Conservation (phyloP, 2,329 filamentous ascomycete species). For the Neurospora sp. region DNA sequence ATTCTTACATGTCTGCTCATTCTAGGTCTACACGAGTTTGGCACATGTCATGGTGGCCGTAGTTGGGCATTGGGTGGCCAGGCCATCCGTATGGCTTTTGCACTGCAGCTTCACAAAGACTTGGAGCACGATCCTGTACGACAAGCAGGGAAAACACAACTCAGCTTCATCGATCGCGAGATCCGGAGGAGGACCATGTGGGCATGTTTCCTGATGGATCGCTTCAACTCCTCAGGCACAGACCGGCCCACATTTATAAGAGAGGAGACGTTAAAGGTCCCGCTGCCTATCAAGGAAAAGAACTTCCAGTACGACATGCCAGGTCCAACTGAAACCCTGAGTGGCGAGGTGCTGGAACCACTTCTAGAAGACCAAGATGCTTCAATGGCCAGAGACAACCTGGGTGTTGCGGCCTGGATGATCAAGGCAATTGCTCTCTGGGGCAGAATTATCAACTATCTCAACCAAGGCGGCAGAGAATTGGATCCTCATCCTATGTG, state of each 20-base stretch:
- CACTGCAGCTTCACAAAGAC: constrained; percentile 85
- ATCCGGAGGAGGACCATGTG: constrained; percentile 93
- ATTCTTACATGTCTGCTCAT: constrained; percentile 85
- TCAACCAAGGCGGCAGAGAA: constrained; percentile 83
- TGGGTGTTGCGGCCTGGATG: constrained; percentile 89
- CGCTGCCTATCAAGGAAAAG: constrained; percentile 81
- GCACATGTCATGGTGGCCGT: constrained; percentile 88
- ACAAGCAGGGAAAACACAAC: constrained; percentile 50
- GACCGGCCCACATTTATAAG: constrained; percentile 86
- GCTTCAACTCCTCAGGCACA: constrained; percentile 92
- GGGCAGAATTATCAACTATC: constrained; percentile 80
- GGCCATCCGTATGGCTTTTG: constrained; percentile 94
- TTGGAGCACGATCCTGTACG: constrained; percentile 69
- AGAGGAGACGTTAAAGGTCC: constrained; percentile 80
- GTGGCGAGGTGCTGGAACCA: constrained; percentile 57
- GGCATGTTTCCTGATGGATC: constrained; percentile 95
- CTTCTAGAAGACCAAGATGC: constrained; percentile 53
- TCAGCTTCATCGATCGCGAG: constrained; percentile 87
- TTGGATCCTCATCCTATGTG: constrained; percentile 69
- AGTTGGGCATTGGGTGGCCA: constrained; percentile 95
- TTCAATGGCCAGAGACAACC: constrained; percentile 64
- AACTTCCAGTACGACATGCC: constrained; percentile 88
- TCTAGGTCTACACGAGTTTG: constrained; percentile 87
- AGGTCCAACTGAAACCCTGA: constrained; percentile 73
- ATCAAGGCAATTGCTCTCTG: constrained; percentile 78